Evolutionary conservation across 345 rosid genomes (phyloP).

Genomic region (Toxicodendron radicans): DNA sequence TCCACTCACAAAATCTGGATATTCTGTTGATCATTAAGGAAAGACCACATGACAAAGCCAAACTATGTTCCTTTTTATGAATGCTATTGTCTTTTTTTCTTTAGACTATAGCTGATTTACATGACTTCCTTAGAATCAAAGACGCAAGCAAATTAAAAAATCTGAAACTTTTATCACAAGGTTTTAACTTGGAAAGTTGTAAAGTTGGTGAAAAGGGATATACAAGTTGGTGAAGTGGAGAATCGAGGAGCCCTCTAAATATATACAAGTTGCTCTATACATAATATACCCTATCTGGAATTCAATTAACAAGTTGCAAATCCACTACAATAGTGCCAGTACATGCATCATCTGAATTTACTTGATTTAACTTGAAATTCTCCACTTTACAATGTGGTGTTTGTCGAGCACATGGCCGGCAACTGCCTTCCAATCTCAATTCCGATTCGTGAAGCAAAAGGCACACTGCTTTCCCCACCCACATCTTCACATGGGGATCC

Average conservation of each 20-base stretch:
- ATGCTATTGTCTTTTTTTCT: too few relatives aligned
- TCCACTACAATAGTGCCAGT: not conserved
- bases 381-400: not conserved
- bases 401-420: slow-evolving; percentile 26
- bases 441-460: slow-evolving; percentile 40
- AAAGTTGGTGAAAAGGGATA: not conserved
- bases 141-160: too few relatives aligned
- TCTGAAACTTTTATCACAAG: too few relatives aligned
- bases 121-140: too few relatives aligned
- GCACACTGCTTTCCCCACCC: slow-evolving; percentile 14
- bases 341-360: not conserved
- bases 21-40: too few relatives aligned
- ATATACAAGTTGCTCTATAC: not conserved
- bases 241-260: not conserved
- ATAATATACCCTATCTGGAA: slow-evolving; percentile 12
- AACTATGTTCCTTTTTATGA: too few relatives aligned
- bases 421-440: slow-evolving; percentile 10
- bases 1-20: too few relatives aligned
- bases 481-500: slow-evolving; percentile 10
- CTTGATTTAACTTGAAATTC: not conserved
- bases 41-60: too few relatives aligned
- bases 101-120: too few relatives aligned
- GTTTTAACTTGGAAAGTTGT: too few relatives aligned
- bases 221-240: too few relatives aligned
- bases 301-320: slow-evolving; percentile 11